Evolutionary conservation across 495 filamentous ascomycete species (phyloP).

Genomic region (Penicilliopsis zonata): DNA sequence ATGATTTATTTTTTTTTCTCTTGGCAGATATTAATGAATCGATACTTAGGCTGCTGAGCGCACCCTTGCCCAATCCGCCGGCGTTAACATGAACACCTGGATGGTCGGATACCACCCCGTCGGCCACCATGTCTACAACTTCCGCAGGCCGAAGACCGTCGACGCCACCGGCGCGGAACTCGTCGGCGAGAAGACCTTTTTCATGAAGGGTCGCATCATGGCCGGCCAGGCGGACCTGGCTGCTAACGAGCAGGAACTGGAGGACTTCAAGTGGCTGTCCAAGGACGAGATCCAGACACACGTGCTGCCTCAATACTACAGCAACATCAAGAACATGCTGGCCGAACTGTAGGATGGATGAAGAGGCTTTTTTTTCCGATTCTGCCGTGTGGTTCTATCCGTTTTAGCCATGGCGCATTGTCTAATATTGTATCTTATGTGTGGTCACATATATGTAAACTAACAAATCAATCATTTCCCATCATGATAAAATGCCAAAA

Average conservation of each 20-base stretch:
- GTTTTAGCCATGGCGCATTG: too few relatives aligned
- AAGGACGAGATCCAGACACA: conserved; percentile 70
- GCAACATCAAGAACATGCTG: conserved; percentile 67
- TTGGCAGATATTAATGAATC: neutral
- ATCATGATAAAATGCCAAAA: too few relatives aligned
- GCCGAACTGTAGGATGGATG: conserved; percentile 53
- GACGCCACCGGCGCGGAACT: conserved; percentile 19
- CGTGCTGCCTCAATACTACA: conserved; percentile 55
- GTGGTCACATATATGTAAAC: too few relatives aligned
- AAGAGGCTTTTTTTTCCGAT: too few relatives aligned
- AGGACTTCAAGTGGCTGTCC: conserved; percentile 85
- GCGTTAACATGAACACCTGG: conserved; percentile 98
- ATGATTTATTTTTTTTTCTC: neutral
- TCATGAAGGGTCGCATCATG: conserved; percentile 92
- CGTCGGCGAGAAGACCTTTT: conserved; percentile 76
- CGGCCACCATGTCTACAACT: conserved; percentile 55
- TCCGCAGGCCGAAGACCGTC: conserved; percentile 21
- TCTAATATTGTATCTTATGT: too few relatives aligned
- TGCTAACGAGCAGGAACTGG: conserved; percentile 55
- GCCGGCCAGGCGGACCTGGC: conserved; percentile 81
- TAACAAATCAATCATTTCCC: too few relatives aligned
- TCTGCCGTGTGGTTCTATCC: too few relatives aligned
- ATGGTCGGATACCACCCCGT: conserved; percentile 84
- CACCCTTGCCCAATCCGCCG: conserved; percentile 61
- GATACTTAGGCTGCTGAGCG: conserved; percentile 61